Evolutionary conservation across 2,329 filamentous ascomycete species (phyloP), one percentile per base, ranked within the genome.

Genomic region (Aspergillus texensis): DNA sequence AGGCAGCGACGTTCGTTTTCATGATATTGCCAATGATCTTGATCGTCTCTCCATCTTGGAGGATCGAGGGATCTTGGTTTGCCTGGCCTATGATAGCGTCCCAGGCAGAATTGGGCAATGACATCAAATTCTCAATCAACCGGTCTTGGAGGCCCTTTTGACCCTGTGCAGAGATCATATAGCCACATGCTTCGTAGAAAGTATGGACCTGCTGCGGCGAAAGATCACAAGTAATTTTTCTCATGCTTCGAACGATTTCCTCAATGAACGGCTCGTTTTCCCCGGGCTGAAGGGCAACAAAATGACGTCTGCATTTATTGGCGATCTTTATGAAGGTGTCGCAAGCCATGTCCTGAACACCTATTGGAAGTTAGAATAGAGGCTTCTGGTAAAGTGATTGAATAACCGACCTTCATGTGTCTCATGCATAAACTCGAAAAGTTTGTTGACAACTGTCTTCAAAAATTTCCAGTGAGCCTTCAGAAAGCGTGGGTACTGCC

Each of bases 301-400:
- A 99, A 79, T 99, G 96, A 62, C 95, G 90, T 76, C 95, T 91
- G 82, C 95, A 99, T 79, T 98, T 96, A 78, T 96, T 94, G 30
- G 95, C 96, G 76, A 99, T 99, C 84, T 99, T 99, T 81, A 99
- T 99, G 74, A 99, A 99, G 0, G 95, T 99, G 80, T 99, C 96
- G 78, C 95, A 99, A 73, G 95, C 95, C 96, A 99, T 99, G 80
- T 99, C 95, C 81, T 99, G 96, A 30, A 99, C 95, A 83, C 93
- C 89, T 91, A 68, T 65, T 63, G 62, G 80, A 71, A 79, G 74
- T 72, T 64, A 73, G 68, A 46, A 26, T 48, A 30, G 19, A n/a
- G 14, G n/a, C 4, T 19, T 56, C 11, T 24, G 19, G 32, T 26
- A 24, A 54, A 16, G 10, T 26, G 16, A 30, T 5, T 32, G 21